These are phyloP conservation scores for Neurospora sp. DNA, from an alignment of 495 filamentous ascomycete species.

Conservation along the genomic window DNA sequence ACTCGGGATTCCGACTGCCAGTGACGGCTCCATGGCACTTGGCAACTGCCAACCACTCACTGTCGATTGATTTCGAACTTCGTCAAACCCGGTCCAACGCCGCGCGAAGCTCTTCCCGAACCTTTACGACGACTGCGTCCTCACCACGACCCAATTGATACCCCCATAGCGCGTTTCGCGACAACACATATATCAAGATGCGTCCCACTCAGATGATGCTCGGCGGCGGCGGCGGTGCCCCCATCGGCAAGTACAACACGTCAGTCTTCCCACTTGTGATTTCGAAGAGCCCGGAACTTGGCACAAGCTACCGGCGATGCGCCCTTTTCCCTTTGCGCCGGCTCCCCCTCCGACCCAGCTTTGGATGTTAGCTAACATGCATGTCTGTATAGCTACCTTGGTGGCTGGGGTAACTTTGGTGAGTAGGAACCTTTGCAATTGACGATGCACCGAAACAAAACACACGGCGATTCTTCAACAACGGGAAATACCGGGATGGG, in stretches of 20 bases:
- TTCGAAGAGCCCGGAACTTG: slow-evolving; percentile 5
- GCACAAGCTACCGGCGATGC: not conserved
- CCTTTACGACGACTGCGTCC: slow-evolving; percentile 4
- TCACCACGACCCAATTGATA: slow-evolving; percentile 21
- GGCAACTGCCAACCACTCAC: slow-evolving; percentile 1
- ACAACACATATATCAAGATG: slow-evolving; percentile 46
- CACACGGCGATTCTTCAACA: not conserved
- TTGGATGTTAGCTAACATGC: slow-evolving; percentile 16
- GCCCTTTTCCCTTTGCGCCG: slow-evolving; percentile 4
- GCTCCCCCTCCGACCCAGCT: slow-evolving; percentile 1
- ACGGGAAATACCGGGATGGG: not conserved
- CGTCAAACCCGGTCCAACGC: slow-evolving; percentile 4
- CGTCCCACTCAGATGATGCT: slow-evolving; percentile 39
- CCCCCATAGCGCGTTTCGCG: slow-evolving; percentile 10
- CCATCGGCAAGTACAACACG: slow-evolving; percentile 58
- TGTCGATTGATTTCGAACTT: slow-evolving; percentile 23
- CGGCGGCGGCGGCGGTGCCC: slow-evolving; percentile 46
- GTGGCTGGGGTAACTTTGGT: slow-evolving; percentile 81
- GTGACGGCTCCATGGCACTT: not conserved
- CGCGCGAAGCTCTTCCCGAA: slow-evolving; percentile 14
- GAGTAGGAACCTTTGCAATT: slow-evolving; percentile 28
- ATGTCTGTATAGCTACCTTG: slow-evolving; percentile 59
- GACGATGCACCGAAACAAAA: not conserved
- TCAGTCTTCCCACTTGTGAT: slow-evolving; percentile 39
- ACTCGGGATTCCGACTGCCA: not conserved